Conservation (phyloP, 1,139 yeast species). For the Hyphopichia buzzinii region DNA sequence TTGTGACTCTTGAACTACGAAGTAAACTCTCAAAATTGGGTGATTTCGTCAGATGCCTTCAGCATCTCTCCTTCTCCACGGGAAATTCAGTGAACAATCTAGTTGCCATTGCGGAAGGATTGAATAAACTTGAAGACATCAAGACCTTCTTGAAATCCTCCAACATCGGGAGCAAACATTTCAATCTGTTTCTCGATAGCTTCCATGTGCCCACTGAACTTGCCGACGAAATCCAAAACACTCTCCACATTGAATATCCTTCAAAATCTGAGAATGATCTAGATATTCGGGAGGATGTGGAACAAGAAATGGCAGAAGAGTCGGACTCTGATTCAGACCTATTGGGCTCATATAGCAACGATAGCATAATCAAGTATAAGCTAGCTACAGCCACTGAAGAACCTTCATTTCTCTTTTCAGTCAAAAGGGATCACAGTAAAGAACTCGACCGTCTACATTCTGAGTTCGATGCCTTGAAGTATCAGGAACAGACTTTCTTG, state of each 20-base stretch:
- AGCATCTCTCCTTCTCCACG: constrained; percentile 33
- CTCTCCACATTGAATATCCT: constrained; percentile 20
- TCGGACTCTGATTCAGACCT: background rate
- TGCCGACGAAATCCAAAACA: constrained; percentile 24
- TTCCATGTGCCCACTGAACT: constrained; percentile 30
- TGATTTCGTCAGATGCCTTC: constrained; percentile 40
- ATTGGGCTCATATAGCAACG: constrained; percentile 16
- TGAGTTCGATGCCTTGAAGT: constrained; percentile 26
- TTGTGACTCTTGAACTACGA: constrained; percentile 29
- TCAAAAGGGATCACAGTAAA: constrained; percentile 27
- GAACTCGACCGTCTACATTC: constrained; percentile 29
- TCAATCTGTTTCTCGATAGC: constrained; percentile 19
- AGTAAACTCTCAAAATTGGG: constrained; percentile 27
- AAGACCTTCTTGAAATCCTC: constrained; percentile 18
- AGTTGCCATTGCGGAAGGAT: constrained; percentile 31
- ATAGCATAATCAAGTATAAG: constrained; percentile 21
- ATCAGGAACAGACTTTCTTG: constrained; percentile 22
- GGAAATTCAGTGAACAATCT: constrained; percentile 35
- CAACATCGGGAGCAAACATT: constrained; percentile 4
- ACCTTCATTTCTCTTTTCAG: constrained; percentile 19
- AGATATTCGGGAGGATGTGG: background rate
- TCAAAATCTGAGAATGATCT: constrained; percentile 4
- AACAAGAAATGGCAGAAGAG: background rate
- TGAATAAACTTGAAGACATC: constrained; percentile 24
- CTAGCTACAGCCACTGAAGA: constrained; percentile 5